Conservation (phyloP, 2,329 filamentous ascomycete genomes). For the Herpotrichia juniperi region DNA sequence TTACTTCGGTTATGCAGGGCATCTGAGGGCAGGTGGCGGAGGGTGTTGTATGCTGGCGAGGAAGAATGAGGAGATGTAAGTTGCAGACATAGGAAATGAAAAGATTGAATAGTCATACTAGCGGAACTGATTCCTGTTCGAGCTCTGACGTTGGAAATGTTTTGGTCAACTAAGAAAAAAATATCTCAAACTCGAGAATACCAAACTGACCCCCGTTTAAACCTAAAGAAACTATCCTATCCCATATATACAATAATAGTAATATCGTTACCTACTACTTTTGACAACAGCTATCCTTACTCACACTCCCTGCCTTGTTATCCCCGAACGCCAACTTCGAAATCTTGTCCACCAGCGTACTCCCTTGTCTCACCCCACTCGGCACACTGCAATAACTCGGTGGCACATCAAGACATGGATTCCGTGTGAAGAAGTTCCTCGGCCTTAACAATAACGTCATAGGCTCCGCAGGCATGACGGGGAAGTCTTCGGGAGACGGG, state of each 20-base stretch:
- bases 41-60: too few relatives aligned
- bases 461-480: conserved; percentile 82
- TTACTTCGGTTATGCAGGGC: too few relatives aligned
- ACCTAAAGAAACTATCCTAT: background rate
- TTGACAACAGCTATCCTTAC: conserved; percentile 21
- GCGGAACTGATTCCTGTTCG: too few relatives aligned
- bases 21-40: too few relatives aligned
- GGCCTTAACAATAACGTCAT: conserved; percentile 82
- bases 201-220: too few relatives aligned
- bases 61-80: too few relatives aligned
- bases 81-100: too few relatives aligned
- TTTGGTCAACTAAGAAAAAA: too few relatives aligned
- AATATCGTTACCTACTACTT: conserved; percentile 10
- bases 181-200: too few relatives aligned
- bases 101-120: too few relatives aligned
- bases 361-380: conserved; percentile 65
- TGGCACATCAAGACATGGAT: conserved; percentile 81
- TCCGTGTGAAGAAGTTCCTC: conserved; percentile 80
- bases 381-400: conserved; percentile 77
- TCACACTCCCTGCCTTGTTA: conserved; percentile 33
- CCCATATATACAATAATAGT: background rate
- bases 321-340: conserved; percentile 56
- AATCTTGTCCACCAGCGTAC: conserved; percentile 55
- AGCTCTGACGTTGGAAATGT: too few relatives aligned
- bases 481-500: conserved; percentile 88